Percentiles rank a stretch among this genome's conserved stretches.
Evolutionary conservation across 352 stramenopile genomes (phyloP).

Genomic region (Vaucheria bursata): DNA sequence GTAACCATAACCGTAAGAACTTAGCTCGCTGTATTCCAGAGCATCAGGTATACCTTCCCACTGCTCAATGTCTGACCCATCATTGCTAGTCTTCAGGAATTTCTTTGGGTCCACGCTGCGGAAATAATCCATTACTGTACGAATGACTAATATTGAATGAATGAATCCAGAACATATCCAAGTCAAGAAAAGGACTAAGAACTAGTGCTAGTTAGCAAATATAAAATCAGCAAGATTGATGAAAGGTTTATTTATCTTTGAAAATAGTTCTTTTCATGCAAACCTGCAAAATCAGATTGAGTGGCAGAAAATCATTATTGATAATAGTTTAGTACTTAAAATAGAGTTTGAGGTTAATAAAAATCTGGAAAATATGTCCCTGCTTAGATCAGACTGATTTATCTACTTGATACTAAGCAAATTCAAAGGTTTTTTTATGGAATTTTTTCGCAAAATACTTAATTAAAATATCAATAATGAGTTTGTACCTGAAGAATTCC

Average conservation of each 20-base stretch:
- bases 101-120: constrained; percentile 17
- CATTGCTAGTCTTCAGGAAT: constrained; percentile 5
- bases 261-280: too few species aligned
- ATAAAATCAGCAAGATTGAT: background rate
- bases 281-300: too few species aligned
- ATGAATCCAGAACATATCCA: background rate
- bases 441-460: background rate
- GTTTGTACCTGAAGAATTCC: constrained; percentile 27
- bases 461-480: background rate
- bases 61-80: constrained; percentile 24
- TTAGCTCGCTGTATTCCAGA: constrained; percentile 43
- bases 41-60: constrained; percentile 35
- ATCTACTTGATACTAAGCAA: background rate
- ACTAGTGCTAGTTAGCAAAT: background rate
- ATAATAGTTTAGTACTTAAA: too few species aligned
- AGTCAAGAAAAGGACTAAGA: background rate
- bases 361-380: too few species aligned
- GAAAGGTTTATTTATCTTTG: background rate
- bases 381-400: background rate
- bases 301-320: too few species aligned
- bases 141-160: background rate
- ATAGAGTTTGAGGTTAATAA: too few species aligned
- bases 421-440: background rate
- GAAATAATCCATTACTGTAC: background rate
- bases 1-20: constrained; percentile 38